Conservation (phyloP, 345 rosid genomes). For the Xanthoceras sorbifolium region DNA sequence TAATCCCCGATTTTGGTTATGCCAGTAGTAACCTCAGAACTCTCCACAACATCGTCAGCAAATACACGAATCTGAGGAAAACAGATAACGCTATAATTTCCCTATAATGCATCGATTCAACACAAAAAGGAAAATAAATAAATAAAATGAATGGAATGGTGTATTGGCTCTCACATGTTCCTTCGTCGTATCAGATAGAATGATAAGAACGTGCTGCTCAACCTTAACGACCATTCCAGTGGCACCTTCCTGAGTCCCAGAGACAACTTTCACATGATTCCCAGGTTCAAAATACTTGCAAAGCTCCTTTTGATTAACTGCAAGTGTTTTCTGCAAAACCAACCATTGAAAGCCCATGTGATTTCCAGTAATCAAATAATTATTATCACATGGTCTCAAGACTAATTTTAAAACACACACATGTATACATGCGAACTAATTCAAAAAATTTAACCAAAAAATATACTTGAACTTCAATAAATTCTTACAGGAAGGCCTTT, state of each 20-base stretch:
- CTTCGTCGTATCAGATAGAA: slow-evolving; percentile 89
- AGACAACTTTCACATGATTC: slow-evolving; percentile 93
- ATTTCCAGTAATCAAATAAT: slow-evolving; percentile 4
- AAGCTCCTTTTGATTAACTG: slow-evolving; percentile 81
- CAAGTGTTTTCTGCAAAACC: slow-evolving; percentile 71
- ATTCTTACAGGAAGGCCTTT: slow-evolving; percentile 91
- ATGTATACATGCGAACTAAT: not conserved
- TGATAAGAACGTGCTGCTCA: slow-evolving; percentile 88
- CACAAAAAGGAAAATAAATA: not conserved
- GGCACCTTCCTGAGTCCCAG: slow-evolving; percentile 91
- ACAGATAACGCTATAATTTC: slow-evolving; percentile 16
- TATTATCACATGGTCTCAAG: not conserved
- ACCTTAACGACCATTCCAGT: slow-evolving; percentile 99
- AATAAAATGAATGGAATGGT: not conserved
- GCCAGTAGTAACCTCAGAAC: slow-evolving; percentile 95
- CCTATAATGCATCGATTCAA: not conserved
- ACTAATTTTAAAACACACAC: not conserved
- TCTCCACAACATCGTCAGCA: slow-evolving; percentile 95
- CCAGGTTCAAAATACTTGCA: slow-evolving; percentile 98
- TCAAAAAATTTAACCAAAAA: slow-evolving; percentile 1
- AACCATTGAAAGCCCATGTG: slow-evolving; percentile 12
- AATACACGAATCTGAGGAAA: slow-evolving; percentile 74
- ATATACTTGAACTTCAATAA: not conserved
- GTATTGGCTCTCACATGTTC: slow-evolving; percentile 72
- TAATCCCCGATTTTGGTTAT: slow-evolving; percentile 83